phyloP scores from a whole-genome alignment of 2,329 filamentous ascomycete genomes.

The Pyrenochaeta sp. region DNA sequence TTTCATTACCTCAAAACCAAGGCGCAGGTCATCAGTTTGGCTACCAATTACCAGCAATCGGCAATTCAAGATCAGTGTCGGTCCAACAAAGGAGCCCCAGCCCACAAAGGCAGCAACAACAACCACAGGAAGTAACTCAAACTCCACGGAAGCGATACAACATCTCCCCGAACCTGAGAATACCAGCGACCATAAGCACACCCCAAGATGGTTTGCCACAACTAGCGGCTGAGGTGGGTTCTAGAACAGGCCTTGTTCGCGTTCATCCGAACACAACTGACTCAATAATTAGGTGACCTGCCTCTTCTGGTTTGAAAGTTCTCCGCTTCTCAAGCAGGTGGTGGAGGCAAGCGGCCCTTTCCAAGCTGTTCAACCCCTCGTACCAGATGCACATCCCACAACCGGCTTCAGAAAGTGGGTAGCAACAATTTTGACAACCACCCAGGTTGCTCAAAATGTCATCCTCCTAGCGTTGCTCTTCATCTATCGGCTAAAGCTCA shows the following conservation, averaged over 20 bases:
- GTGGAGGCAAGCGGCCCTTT: conserved; percentile 63
- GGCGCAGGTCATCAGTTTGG: conserved; percentile 39
- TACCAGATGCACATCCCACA: conserved; percentile 76
- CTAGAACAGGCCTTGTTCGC: too few species aligned
- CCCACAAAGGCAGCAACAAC: conserved; percentile 21
- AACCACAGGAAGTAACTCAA: conserved; percentile 30
- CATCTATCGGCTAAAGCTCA: conserved; percentile 89
- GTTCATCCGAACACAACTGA: too few species aligned
- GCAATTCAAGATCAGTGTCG: conserved; percentile 41
- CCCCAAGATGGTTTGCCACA: conserved; percentile 51
- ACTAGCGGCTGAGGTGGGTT: conserved; percentile 50
- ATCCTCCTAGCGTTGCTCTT: conserved; percentile 89
- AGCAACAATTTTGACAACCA: conserved; percentile 86
- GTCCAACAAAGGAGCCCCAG: conserved; percentile 34
- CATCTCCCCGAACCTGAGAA: conserved; percentile 45
- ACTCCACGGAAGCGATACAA: conserved; percentile 40
- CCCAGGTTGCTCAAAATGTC: conserved; percentile 95
- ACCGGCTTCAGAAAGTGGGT: conserved; percentile 93
- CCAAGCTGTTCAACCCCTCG: conserved; percentile 62
- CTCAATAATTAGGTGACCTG: conserved; percentile 97
- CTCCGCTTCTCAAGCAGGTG: conserved; percentile 77
- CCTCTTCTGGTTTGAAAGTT: conserved; percentile 96
- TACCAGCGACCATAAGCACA: conserved; percentile 46
- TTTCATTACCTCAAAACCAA: conserved; percentile 37
- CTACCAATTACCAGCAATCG: conserved; percentile 46